Conservation (phyloP, 805 yeast genomes). For the Pichia exigua region DNA sequence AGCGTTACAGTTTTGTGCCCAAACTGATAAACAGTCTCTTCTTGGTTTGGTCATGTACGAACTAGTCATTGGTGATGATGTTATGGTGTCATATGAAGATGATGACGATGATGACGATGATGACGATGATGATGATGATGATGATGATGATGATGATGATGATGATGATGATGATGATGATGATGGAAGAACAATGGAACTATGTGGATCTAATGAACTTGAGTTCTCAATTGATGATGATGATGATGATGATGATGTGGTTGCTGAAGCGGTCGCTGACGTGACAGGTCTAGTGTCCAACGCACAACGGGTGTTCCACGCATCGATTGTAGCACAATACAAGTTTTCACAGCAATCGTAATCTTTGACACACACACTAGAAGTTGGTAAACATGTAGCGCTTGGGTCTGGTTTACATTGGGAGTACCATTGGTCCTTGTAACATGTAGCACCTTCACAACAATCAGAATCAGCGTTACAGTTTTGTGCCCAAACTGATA, state of each 20-base stretch:
- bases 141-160: too few species aligned
- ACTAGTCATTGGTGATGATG: neutral
- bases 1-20: neutral
- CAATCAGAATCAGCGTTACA: neutral
- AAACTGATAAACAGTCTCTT: neutral
- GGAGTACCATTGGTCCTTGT: neutral
- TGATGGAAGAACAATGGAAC: neutral
- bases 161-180: neutral
- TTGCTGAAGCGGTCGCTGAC: neutral
- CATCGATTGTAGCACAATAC: too few species aligned
- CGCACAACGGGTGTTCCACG: too few species aligned
- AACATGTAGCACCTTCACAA: neutral
- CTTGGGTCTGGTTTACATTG: neutral
- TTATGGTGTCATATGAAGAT: slow-evolving; percentile 2
- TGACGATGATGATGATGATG: too few species aligned
- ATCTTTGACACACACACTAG: too few species aligned
- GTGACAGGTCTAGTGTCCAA: too few species aligned
- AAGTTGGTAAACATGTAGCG: too few species aligned
- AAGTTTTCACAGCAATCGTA: too few species aligned
- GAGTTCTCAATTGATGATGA: neutral
- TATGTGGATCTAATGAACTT: neutral
- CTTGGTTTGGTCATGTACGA: too few species aligned
- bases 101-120: neutral
- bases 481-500: neutral
- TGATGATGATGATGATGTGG: neutral